A percentile compares a stretch with the other conserved stretches of the same genome.
Evolutionary conservation across 148 eudicot genomes (phyloP).

Genomic region (Rhododendron ovatum): DNA sequence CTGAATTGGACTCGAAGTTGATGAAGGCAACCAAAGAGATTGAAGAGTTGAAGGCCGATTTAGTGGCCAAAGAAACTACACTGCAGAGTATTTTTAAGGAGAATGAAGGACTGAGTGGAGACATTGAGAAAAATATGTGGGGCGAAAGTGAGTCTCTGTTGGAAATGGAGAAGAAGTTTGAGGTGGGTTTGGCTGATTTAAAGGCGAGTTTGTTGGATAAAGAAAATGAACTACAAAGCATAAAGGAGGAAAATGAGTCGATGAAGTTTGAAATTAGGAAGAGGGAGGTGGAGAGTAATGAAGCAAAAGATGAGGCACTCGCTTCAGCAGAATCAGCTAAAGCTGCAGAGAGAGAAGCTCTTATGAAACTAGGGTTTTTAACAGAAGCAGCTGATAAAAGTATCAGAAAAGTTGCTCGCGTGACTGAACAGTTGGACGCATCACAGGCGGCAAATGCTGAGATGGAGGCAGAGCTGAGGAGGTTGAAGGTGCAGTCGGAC

Average conservation of each 20-base stretch:
- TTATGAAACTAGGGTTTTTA: slow-evolving; percentile 50
- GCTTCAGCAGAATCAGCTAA: slow-evolving; percentile 52
- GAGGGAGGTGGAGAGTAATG: slow-evolving; percentile 34
- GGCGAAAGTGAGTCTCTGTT: slow-evolving; percentile 24
- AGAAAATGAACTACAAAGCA: slow-evolving; percentile 40
- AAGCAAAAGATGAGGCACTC: slow-evolving; percentile 33
- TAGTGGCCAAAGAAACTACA: slow-evolving; percentile 32
- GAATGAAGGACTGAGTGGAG: slow-evolving; percentile 22
- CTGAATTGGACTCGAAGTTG: slow-evolving; percentile 44
- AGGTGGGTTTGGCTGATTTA: slow-evolving; percentile 37
- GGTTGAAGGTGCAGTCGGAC: slow-evolving; percentile 75
- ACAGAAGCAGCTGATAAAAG: slow-evolving; percentile 74
- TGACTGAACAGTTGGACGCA: slow-evolving; percentile 63
- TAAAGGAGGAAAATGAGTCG: slow-evolving; percentile 50
- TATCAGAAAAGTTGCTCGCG: slow-evolving; percentile 36
- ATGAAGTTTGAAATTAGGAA: slow-evolving; percentile 47
- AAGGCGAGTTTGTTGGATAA: slow-evolving; percentile 40
- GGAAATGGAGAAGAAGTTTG: slow-evolving; percentile 39
- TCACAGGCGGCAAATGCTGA: slow-evolving; percentile 57
- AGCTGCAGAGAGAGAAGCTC: slow-evolving; percentile 62
- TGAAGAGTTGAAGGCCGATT: slow-evolving; percentile 43
- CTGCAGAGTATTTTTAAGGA: slow-evolving; percentile 28
- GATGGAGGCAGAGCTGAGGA: slow-evolving; percentile 72
- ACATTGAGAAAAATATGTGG: slow-evolving; percentile 23
- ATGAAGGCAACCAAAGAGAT: slow-evolving; percentile 33